Percentiles rank a stretch among this genome's conserved stretches.
Conservation (phyloP, 345 rosid species). For the Garcia nutans region DNA sequence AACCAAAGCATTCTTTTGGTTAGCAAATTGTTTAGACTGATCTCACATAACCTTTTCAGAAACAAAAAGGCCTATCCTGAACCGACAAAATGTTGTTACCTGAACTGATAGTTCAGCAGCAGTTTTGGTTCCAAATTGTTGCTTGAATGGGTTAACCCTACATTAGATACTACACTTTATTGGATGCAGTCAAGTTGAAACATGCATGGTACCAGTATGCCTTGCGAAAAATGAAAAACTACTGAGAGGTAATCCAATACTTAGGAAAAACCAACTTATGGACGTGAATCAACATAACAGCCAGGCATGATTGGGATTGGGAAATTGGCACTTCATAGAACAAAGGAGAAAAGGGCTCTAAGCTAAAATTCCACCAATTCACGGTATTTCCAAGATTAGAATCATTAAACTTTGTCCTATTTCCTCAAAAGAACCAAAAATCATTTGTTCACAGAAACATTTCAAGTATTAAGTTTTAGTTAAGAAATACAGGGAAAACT, state of each 20-base stretch:
- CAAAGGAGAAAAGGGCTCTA: neutral
- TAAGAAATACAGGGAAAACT: neutral
- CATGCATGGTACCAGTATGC: neutral
- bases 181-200: neutral
- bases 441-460: neutral
- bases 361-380: neutral
- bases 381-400: neutral
- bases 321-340: neutral
- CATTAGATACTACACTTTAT: neutral
- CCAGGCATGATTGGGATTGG: neutral
- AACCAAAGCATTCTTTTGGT: neutral
- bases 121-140: neutral
- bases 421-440: neutral
- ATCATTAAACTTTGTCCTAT: neutral
- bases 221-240: neutral
- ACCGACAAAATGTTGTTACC: neutral
- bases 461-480: neutral
- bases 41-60: neutral
- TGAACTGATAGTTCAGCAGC: neutral
- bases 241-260: neutral
- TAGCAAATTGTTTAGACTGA: neutral
- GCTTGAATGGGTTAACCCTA: neutral
- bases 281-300: neutral
- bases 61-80: neutral
- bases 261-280: neutral